These are phyloP conservation scores for Suaeda aralocaspica DNA, from an alignment of 148 eudicot species.

Conservation along the genomic window DNA sequence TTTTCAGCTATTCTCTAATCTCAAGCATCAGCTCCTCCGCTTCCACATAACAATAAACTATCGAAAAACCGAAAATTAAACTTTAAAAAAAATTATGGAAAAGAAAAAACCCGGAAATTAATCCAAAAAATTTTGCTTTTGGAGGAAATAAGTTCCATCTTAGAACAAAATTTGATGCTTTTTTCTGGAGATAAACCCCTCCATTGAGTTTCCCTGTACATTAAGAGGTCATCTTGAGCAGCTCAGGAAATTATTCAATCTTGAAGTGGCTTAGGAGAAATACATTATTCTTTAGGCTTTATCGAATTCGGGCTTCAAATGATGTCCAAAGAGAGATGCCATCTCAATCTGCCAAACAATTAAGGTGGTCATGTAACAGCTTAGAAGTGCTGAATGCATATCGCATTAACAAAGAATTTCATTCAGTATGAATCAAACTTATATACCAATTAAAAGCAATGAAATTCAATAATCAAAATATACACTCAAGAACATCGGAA, in stretches of 20 bases:
- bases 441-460: neutral
- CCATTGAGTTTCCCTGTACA: neutral
- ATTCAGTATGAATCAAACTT: neutral
- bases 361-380: neutral
- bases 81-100: neutral
- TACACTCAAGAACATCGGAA: neutral
- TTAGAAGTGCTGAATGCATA: neutral
- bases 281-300: neutral
- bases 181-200: neutral
- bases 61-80: neutral
- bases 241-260: neutral
- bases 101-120: neutral
- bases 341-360: constrained; percentile 73
- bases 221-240: neutral
- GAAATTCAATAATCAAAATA: neutral
- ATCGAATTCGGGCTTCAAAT: constrained; percentile 49
- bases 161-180: neutral
- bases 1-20: neutral
- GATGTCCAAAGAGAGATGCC: constrained; percentile 96
- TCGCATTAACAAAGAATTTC: neutral
- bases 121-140: neutral
- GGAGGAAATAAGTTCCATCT: constrained; percentile 5
- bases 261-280: constrained; percentile 1
- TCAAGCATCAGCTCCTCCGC: neutral
- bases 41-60: neutral